Percentiles rank a stretch among this genome's conserved stretches.
Evolutionary conservation across 148 eudicot species (phyloP).

Genomic region (Spergularia bocconei): DNA sequence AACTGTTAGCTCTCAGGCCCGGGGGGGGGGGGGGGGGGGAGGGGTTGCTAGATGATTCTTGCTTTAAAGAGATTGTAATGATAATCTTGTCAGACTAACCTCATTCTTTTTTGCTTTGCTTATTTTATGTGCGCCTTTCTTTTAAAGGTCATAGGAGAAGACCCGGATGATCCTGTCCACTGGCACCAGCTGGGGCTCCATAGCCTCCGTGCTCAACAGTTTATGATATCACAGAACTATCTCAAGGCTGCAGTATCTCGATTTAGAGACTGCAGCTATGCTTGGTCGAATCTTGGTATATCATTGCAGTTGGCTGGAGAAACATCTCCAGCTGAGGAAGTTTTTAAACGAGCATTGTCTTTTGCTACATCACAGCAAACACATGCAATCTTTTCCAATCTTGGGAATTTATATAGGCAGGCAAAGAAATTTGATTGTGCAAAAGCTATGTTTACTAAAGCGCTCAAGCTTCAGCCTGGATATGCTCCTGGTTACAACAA

Average conservation of each 20-base stretch:
- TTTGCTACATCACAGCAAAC: constrained; percentile 68
- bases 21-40: no score
- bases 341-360: constrained; percentile 70
- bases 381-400: constrained; percentile 68
- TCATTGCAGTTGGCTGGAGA: constrained; percentile 77
- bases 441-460: constrained; percentile 87
- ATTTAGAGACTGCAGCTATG: constrained; percentile 68
- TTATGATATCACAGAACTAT: constrained; percentile 70
- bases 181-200: constrained; percentile 99
- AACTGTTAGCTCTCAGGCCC: no score
- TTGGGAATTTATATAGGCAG: constrained; percentile 90
- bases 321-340: constrained; percentile 74
- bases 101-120: constrained; percentile 1
- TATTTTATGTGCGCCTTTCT: constrained; percentile 7
- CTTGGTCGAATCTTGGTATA: constrained; percentile 98
- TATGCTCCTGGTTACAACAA: constrained; percentile 98
- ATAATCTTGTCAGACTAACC: no score
- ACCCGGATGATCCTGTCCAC: constrained; percentile 84
- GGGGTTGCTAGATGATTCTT: no score
- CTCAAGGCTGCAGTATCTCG: constrained; percentile 87
- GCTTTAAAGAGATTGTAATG: no score
- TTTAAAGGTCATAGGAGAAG: constrained; percentile 79
- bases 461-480: constrained; percentile 79
- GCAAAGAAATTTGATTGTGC: constrained; percentile 59
- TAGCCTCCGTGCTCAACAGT: constrained; percentile 77